A percentile compares a stretch with the other conserved stretches of the same genome.
Conservation (phyloP, 345 rosid genomes). For the Dipteronia dyeriana region DNA sequence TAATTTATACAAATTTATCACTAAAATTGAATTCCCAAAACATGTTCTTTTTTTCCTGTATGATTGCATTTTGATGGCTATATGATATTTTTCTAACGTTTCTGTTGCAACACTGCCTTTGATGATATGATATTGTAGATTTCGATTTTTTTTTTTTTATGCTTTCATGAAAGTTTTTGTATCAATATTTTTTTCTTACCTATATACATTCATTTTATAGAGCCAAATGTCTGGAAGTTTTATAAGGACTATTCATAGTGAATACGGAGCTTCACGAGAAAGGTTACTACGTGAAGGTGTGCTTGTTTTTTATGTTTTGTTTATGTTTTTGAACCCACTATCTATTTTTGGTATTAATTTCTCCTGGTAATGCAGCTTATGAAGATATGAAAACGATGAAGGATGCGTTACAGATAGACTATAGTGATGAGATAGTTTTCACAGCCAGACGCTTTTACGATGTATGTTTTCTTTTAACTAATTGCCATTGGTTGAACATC, state of each 20-base stretch:
- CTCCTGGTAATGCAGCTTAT: constrained; percentile 44
- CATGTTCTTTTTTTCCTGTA: not conserved
- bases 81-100: not conserved
- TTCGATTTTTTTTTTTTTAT: not conserved
- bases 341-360: not conserved
- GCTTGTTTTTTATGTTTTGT: constrained; percentile 9
- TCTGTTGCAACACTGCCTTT: not conserved
- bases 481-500: constrained; percentile 1
- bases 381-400: constrained; percentile 57
- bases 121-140: not conserved
- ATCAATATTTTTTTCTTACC: not conserved
- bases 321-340: not conserved
- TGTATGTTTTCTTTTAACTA: constrained; percentile 45
- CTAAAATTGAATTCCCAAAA: not conserved
- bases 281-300: constrained; percentile 53
- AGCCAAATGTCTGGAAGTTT: constrained; percentile 55
- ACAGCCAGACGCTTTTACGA: constrained; percentile 56
- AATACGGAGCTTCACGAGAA: constrained; percentile 49
- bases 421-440: constrained; percentile 50
- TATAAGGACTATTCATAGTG: constrained; percentile 52
- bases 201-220: constrained; percentile 33
- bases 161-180: not conserved
- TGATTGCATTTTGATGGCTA: not conserved
- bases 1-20: not conserved
- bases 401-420: constrained; percentile 63